phyloP scores from a whole-genome alignment of 768 basidiomycete genomes.

The Boletellus ananiceps region DNA sequence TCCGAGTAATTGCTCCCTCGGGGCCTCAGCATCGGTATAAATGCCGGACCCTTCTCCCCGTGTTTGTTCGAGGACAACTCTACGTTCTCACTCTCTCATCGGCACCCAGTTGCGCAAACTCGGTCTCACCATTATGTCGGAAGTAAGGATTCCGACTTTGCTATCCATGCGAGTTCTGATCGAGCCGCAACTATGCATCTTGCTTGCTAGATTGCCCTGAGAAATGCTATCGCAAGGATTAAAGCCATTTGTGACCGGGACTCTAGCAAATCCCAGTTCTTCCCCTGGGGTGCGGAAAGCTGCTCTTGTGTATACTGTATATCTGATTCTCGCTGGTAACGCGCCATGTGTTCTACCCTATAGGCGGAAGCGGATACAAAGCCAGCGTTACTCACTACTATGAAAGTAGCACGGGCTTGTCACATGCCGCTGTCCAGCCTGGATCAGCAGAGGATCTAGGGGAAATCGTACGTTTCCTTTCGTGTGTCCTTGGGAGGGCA shows the following conservation, averaged over 20 bases:
- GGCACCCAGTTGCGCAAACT: background rate
- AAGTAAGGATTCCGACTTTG: background rate
- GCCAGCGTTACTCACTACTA: slow-evolving; percentile 10
- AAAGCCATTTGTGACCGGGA: slow-evolving; percentile 1
- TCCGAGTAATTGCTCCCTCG: background rate
- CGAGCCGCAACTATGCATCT: background rate
- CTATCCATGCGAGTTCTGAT: background rate
- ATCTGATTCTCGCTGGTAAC: background rate
- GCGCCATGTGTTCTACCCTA: too few species aligned
- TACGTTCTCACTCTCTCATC: background rate
- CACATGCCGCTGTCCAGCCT: slow-evolving; percentile 10
- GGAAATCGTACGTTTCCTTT: slow-evolving; percentile 3
- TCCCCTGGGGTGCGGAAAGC: slow-evolving; percentile 2
- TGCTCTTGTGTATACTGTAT: background rate
- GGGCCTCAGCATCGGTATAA: background rate
- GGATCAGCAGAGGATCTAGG: slow-evolving; percentile 9
- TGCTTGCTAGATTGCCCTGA: background rate
- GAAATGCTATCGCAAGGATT: slow-evolving; percentile 2
- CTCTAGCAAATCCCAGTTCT: slow-evolving; percentile 6
- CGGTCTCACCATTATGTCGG: background rate
- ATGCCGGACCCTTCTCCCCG: background rate
- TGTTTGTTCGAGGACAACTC: background rate
- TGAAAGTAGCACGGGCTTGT: slow-evolving; percentile 11
- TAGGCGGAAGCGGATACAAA: slow-evolving; percentile 15
- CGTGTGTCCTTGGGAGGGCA: too few species aligned